Evolutionary conservation across 2,329 filamentous ascomycete genomes (phyloP), one percentile per base, ranked within the genome.

Genomic region (Cyphellophora attinorum): DNA sequence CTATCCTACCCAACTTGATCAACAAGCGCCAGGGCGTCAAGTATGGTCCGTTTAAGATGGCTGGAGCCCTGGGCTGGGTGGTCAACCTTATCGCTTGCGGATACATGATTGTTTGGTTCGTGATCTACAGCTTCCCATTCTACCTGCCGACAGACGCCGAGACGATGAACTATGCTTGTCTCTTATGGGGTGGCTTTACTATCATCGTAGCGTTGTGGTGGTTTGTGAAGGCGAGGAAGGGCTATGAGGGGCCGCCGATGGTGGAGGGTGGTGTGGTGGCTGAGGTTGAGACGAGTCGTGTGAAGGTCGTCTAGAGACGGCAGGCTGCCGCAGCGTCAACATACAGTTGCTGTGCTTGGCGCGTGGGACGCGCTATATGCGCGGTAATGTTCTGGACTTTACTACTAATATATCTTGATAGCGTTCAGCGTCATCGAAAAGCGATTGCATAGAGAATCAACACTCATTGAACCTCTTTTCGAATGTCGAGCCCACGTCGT

Each of bases 61-160:
- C 51, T 29, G 69, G 71, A 4, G 56, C 49, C 3, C 49, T 63
- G 12, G 73, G 72, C 2, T 68, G 56, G 27, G 39, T 57, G 3
- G 50, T 76, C 46, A 76, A 76, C 46, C 37, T 54, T 10, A 43
- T 67, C 5, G 60, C 70, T 5, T 67, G 72, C 11, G 46, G 67
- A 19, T 67, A 74, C 37, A 76, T 76, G 36, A 48, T 64, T 2
- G 55, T 72, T 12, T 76, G 76, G 44, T 61, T 71, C 33, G 58
- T 73, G 11, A 67, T 77, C 41, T 77, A 71, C 54, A 74, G 70
- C 49, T 76, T 77, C 58, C 72, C 70, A 74, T 68, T 62, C 39
- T 49, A 56, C 0, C 42, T 68, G 32, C 61, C 65, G 8, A 59
- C 64, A 5, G 51, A 59, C 37, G 61, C 62, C 2, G 47, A 51